phyloP scores from a whole-genome alignment of 768 basidiomycete species.

The Leccinum aurantiacum region DNA sequence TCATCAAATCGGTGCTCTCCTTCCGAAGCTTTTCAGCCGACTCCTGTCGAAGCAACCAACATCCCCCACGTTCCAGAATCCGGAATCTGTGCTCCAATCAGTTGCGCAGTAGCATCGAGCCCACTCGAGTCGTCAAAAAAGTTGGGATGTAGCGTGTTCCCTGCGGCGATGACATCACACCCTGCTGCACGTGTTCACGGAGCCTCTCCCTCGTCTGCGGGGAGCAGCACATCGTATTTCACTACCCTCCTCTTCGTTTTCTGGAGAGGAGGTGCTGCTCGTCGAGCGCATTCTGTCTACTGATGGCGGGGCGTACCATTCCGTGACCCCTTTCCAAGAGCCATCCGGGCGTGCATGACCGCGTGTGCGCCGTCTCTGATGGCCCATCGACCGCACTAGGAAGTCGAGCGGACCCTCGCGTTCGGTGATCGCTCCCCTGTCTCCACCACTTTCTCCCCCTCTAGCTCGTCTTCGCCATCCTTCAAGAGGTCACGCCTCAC shows the following conservation, averaged over 20 bases:
- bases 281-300: neutral
- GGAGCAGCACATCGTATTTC: neutral
- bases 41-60: slow-evolving; percentile 5
- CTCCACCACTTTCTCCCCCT: neutral
- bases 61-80: neutral
- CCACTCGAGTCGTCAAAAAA: slow-evolving; percentile 9
- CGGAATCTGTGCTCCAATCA: slow-evolving; percentile 1
- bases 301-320: neutral
- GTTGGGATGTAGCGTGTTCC: slow-evolving; percentile 6
- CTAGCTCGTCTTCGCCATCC: neutral
- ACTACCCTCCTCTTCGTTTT: neutral
- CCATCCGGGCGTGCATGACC: neutral
- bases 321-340: neutral
- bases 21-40: neutral
- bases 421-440: neutral
- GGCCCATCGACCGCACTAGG: neutral
- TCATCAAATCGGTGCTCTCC: slow-evolving; percentile 2
- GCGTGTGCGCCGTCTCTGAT: neutral
- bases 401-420: neutral
- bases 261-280: neutral
- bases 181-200: slow-evolving; percentile 6
- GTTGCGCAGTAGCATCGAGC: neutral
- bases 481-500: neutral
- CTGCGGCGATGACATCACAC: slow-evolving; percentile 1
- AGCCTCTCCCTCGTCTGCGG: neutral